Percentiles rank a stretch among this genome's conserved stretches.
These are phyloP conservation scores for Ottelia alismoides DNA, from an alignment of 106 monocot genomes.

Conservation along the genomic window DNA sequence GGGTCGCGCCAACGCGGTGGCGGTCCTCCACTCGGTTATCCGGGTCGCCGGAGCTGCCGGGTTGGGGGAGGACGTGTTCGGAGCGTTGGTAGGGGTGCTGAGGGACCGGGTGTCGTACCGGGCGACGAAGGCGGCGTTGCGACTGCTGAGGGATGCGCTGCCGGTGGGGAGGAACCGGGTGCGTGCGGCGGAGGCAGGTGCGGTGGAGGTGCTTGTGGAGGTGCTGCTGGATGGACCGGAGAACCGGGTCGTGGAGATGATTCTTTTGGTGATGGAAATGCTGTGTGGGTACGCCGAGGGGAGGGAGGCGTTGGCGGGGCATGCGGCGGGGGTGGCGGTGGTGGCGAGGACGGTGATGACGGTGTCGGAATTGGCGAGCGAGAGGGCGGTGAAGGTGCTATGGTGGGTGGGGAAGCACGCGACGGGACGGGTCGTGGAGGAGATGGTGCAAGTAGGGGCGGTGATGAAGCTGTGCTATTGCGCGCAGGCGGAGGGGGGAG, in stretches of 20 bases:
- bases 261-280: conserved; percentile 28
- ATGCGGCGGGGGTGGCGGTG: conserved; percentile 52
- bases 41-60: conserved; percentile 9
- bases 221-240: conserved; percentile 29
- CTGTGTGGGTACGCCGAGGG: conserved; percentile 69
- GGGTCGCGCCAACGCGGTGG: conserved; percentile 28
- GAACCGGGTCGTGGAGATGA: conserved; percentile 27
- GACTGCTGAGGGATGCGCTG: conserved; percentile 17
- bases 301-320: conserved; percentile 36
- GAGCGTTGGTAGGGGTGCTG: conserved; percentile 20
- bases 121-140: conserved; percentile 31
- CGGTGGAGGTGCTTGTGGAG: conserved; percentile 48
- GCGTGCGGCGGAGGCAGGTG: conserved; percentile 42
- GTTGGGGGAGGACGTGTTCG: conserved; percentile 20
- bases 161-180: conserved; percentile 45
- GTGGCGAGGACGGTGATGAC: conserved; percentile 46
- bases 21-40: conserved; percentile 23
- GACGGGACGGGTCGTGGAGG: conserved; percentile 30
- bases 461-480: conserved; percentile 46
- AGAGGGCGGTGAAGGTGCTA: conserved; percentile 45
- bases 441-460: conserved; percentile 56
- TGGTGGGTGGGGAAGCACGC: conserved; percentile 27
- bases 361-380: conserved; percentile 40
- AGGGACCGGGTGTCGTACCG: conserved; percentile 29
- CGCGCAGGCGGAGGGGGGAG: conserved; percentile 33